Conservation (phyloP, 2,329 filamentous ascomycete genomes). For the Penicillium italicum region DNA sequence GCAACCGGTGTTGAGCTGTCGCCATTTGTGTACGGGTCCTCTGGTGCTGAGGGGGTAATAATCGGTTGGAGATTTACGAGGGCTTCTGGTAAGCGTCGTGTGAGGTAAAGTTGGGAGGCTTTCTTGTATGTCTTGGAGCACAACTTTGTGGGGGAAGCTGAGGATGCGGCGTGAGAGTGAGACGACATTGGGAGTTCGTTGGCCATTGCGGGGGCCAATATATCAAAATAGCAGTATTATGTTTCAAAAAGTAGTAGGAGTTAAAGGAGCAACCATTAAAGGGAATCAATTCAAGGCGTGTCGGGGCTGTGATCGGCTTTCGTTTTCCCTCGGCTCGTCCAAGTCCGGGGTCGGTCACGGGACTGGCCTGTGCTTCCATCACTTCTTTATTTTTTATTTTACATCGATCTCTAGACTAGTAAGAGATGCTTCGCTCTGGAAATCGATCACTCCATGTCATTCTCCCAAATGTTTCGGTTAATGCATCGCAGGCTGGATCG, state of each 20-base stretch:
- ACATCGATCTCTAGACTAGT: neutral
- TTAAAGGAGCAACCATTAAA: neutral
- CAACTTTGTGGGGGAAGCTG: conserved; percentile 58
- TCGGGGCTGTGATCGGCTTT: conserved; percentile 23
- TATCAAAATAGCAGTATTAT: neutral
- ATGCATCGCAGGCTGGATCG: neutral
- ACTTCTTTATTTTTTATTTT: neutral
- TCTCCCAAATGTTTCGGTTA: neutral
- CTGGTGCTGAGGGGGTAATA: conserved; percentile 56
- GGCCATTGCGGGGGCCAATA: conserved; percentile 24
- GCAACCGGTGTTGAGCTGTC: conserved; percentile 54
- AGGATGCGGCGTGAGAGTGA: conserved; percentile 61
- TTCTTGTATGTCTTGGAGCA: conserved; percentile 91
- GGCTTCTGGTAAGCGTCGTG: conserved; percentile 85
- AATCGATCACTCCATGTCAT: neutral
- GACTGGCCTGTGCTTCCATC: conserved; percentile 16
- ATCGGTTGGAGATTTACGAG: conserved; percentile 80
- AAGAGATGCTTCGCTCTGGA: neutral
- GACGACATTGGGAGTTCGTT: conserved; percentile 34
- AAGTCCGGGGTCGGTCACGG: conserved; percentile 36
- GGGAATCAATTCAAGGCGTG: neutral
- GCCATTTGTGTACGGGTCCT: conserved; percentile 42
- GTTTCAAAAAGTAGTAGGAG: neutral
- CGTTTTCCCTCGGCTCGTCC: conserved; percentile 36
- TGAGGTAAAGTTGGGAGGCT: conserved; percentile 89